Evolutionary conservation across 139 green algal species (phyloP).

Genomic region (Coccomyxa sp.): DNA sequence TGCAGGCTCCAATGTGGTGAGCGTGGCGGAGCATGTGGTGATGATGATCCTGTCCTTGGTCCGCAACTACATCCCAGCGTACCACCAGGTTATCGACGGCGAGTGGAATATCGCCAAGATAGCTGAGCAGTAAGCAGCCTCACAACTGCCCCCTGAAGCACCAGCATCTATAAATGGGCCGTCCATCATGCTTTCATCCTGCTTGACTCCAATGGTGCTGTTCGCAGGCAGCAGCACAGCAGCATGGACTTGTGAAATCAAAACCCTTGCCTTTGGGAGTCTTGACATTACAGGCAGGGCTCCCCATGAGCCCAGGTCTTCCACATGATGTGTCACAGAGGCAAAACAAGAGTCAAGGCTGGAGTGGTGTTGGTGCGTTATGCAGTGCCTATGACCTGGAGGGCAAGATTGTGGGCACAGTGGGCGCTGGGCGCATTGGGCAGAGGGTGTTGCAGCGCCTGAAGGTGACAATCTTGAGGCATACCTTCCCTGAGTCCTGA

Average conservation of each 20-base stretch:
- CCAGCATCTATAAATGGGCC: too few relatives aligned
- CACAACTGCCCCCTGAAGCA: too few relatives aligned
- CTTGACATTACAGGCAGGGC: neutral
- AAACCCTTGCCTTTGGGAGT: neutral
- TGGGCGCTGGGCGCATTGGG: neutral
- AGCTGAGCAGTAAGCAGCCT: too few relatives aligned
- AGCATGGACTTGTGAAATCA: neutral
- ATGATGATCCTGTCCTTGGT: too few relatives aligned
- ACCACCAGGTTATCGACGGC: too few relatives aligned
- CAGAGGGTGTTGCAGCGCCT: neutral
- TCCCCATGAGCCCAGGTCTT: neutral
- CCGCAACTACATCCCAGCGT: too few relatives aligned
- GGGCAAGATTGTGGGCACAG: neutral
- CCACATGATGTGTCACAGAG: neutral
- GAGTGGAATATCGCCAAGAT: too few relatives aligned
- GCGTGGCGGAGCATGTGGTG: conserved; percentile 23
- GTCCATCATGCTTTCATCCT: too few relatives aligned
- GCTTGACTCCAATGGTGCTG: too few relatives aligned
- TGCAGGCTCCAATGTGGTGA: conserved; percentile 19
- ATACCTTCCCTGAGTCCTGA: neutral
- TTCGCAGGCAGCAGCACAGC: too few relatives aligned
- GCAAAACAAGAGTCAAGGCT: neutral
- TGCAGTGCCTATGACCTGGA: too few relatives aligned
- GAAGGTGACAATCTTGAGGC: neutral
- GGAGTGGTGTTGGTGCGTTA: neutral